Evolutionary conservation across 352 stramenopile species (phyloP), one percentile per base, ranked within the genome.

Genomic region (Pythium apleroticum): DNA sequence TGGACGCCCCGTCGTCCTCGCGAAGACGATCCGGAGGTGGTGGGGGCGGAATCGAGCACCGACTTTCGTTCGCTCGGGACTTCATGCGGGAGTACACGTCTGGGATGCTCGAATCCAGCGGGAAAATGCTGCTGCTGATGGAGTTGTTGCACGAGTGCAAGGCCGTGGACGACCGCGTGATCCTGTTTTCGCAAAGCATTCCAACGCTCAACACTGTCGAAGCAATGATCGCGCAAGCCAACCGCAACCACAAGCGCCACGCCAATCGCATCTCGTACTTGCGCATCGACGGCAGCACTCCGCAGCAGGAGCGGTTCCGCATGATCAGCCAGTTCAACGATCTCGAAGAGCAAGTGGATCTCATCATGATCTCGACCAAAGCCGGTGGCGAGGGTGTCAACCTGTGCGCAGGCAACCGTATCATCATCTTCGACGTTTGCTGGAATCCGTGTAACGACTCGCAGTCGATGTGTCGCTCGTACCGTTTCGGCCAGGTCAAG

Each of bases 391-490:
- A 95, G 74, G 87, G 87, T 22, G 89, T 97, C 19, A 97, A 97
- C 64, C 60, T 97, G 60, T 93, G 86, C 33, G 88, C 83, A 3
- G 90, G 88, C 33, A 97, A 96, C 56, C 86, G 90, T 41, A 90
- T 97, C 46, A 83, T 97, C 27, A 95, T 97, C 24, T 97, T 97
- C 52, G 90, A 97, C 53, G 88, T 96, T 2, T 97, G 89, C 52
- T 97, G 90, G 90, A 97, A 97, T 48, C 90, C 90, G 22, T 96
- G 88, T 69, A 92, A 96, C 24, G 90, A 97, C 52, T 88, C 89
- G 0, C 86, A 98, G 74, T 96, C 89, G 4, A 98, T 98, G 91
- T 97, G 91, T 68, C 86, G 92, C 22, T 96, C 81, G 15, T 98
- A 97, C 56, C 89, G 92, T 10, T 97, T 97, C 69, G 92, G 93